These are phyloP conservation scores for Cryptococcus sp. DNA, from an alignment of 1,284 basidiomycete species.

Conservation along the genomic window DNA sequence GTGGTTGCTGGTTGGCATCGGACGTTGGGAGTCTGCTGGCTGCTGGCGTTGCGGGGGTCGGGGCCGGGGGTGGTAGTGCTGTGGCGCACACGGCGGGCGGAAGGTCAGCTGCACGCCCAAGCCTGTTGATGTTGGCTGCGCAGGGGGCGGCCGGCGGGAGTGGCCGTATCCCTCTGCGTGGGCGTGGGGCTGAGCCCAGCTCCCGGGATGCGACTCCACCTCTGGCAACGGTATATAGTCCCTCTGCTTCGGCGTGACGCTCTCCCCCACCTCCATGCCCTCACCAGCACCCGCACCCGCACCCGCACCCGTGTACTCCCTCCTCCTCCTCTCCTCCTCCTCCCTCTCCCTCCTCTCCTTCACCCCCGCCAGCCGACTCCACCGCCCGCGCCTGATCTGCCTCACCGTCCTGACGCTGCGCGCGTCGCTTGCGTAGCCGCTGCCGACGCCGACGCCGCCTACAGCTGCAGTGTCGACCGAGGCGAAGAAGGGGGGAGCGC, in stretches of 20 bases:
- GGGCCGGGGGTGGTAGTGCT: background rate
- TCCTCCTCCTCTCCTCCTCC: background rate
- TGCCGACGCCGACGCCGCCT: no score
- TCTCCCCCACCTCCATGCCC: background rate
- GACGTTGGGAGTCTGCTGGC: background rate
- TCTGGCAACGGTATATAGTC: background rate
- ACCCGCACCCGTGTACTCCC: background rate
- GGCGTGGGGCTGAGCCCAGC: no score
- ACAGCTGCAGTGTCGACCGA: no score
- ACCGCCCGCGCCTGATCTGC: constrained; percentile 8
- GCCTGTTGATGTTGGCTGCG: background rate
- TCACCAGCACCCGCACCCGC: background rate
- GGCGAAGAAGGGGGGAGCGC: background rate
- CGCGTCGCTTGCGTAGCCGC: constrained; percentile 8
- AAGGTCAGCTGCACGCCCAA: no score
- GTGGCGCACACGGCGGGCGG: no score
- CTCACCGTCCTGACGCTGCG: constrained; percentile 4
- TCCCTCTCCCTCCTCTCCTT: background rate
- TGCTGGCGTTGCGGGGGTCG: background rate
- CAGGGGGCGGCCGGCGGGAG: no score
- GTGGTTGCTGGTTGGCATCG: constrained; percentile 7
- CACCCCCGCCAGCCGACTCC: background rate
- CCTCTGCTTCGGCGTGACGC: constrained; percentile 5
- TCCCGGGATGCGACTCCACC: no score
- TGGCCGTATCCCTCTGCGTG: no score